Base-by-base conservation (phyloP, 257 asterid species). In the Handroanthus guayacan region DNA sequence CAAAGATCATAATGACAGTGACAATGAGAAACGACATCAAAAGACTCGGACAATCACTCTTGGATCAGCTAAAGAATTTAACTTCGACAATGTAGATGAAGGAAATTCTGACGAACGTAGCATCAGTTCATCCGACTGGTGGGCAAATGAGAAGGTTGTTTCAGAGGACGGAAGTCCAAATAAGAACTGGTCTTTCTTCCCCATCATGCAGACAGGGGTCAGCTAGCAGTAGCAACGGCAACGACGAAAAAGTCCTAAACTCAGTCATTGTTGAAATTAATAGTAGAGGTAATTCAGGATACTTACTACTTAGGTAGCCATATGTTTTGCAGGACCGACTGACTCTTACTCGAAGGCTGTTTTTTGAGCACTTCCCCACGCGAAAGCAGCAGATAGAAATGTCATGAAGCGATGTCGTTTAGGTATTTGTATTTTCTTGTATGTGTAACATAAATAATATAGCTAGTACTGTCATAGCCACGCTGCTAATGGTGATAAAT, bases 41-140 rank as follows among this genome's bases (percentile, higher is more conserved):
- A 89, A 86, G 79, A 82, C 80, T 67, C 81, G 89, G 57, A 86
- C 98, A 5, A 78, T 87, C 78, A 90, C 97, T 45, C 92, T 92
- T 7, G 96, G 97, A 73, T 91, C 97, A 41, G 71, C 89, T 20
- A 91, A 89, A 80, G 99, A 94, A 71, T 94, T 94, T 47, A 90
- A 90, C 83, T 92, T 94, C 47, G 91, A 88, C 79, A 89, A 86
- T 20, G 80, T 88, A 7, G 93, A 87, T 18, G 92, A 86, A 51
- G 85, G 82, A 52, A 80, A 75, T 58, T 48, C 82, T 8, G 89
- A 82, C 13, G 86, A 86, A 70, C 81, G 87, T 13, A 74, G 73
- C 60, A 75, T 84, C 13, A 83, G 84, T 18, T 57, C 85, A 1
- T 77, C 97, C 0, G 93, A 87, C 52, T 93, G 98, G 98, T 93